phyloP scores from a whole-genome alignment of 495 filamentous ascomycete genomes.

The Baudoinia panamericana region DNA sequence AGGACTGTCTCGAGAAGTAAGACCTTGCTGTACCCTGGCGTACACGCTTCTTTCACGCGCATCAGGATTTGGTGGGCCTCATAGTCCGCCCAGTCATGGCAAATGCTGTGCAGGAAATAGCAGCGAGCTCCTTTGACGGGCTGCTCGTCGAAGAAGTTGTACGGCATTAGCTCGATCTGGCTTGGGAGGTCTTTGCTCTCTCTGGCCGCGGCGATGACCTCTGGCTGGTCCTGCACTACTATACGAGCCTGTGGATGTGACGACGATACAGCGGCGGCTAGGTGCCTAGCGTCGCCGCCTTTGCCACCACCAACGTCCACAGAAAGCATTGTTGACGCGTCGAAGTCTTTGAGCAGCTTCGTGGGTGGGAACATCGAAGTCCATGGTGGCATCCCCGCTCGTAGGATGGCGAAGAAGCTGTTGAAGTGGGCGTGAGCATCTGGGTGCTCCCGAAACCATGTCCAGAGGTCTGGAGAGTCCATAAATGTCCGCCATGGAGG shows the following conservation, averaged over 20 bases:
- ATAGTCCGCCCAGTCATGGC: slow-evolving; percentile 32
- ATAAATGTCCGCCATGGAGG: too few relatives aligned
- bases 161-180: slow-evolving; percentile 28
- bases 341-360: neutral
- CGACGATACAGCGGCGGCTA: neutral
- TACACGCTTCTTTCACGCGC: neutral
- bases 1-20: too few relatives aligned
- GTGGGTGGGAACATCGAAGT: too few relatives aligned
- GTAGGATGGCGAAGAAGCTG: too few relatives aligned
- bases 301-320: neutral
- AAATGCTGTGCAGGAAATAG: slow-evolving; percentile 29
- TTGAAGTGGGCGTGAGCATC: too few relatives aligned
- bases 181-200: neutral
- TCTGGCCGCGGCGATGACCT: neutral
- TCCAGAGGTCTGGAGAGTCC: too few relatives aligned
- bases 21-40: neutral
- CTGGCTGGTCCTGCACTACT: slow-evolving; percentile 7
- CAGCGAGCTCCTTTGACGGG: slow-evolving; percentile 31
- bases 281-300: neutral
- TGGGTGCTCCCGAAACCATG: too few relatives aligned
- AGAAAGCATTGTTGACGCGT: neutral
- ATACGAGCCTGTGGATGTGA: neutral
- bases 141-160: slow-evolving; percentile 34
- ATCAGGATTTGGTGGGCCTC: neutral
- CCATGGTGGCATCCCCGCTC: too few relatives aligned